Evolutionary conservation across 2,329 filamentous ascomycete species (phyloP).

Genomic region (Orbilia javanica): DNA sequence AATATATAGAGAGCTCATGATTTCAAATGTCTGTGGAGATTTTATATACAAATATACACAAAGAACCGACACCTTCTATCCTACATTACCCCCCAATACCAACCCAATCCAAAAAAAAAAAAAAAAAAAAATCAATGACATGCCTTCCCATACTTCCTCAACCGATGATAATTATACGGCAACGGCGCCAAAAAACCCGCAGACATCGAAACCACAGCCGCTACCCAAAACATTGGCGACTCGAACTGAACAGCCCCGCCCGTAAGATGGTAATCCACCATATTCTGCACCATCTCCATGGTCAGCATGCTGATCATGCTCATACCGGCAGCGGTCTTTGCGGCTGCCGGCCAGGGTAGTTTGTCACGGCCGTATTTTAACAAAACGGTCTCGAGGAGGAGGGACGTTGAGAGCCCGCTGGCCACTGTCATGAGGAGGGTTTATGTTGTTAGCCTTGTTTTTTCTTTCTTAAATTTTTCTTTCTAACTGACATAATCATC

Average conservation of each 20-base stretch:
- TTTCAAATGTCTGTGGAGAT: too few species aligned
- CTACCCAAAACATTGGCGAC: constrained; percentile 69
- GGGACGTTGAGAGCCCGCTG: constrained; percentile 69
- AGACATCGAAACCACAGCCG: constrained; percentile 67
- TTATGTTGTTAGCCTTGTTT: not conserved
- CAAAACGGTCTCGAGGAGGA: constrained; percentile 70
- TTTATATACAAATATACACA: too few species aligned
- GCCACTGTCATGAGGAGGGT: constrained; percentile 66
- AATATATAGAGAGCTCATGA: too few species aligned
- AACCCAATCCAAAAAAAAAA: not conserved
- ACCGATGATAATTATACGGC: constrained; percentile 70
- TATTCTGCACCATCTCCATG: constrained; percentile 72
- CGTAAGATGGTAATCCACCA: constrained; percentile 71
- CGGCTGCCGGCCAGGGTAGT: constrained; percentile 68
- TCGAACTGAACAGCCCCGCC: constrained; percentile 69
- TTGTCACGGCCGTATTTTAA: constrained; percentile 68
- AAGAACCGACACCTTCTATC: too few species aligned
- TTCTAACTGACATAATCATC: too few species aligned
- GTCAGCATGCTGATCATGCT: constrained; percentile 73
- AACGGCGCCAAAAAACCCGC: constrained; percentile 69
- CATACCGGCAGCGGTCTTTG: constrained; percentile 71
- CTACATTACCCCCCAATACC: too few species aligned
- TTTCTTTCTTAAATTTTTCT: too few species aligned
- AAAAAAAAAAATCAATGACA: constrained; percentile 65
- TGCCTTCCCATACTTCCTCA: constrained; percentile 69